phyloP scores from a whole-genome alignment of 1,139 yeast genomes.

The Debaryomyces sp. region DNA sequence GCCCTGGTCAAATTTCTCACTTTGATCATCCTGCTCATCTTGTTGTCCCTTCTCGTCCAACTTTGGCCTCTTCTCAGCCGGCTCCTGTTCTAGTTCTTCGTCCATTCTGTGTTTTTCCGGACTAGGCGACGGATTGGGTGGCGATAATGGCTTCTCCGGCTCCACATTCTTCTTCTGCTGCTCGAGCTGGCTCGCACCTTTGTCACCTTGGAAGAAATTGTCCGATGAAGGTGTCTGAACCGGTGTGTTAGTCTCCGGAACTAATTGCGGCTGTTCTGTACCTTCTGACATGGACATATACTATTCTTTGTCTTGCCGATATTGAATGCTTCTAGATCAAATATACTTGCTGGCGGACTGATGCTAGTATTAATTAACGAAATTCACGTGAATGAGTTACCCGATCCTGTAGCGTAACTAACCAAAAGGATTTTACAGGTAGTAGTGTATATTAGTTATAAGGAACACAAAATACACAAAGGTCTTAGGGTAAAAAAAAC shows the following conservation, averaged over 20 bases:
- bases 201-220: conserved; percentile 20
- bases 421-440: neutral
- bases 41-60: conserved; percentile 16
- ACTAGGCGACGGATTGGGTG: conserved; percentile 49
- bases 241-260: conserved; percentile 39
- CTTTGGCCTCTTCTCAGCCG: conserved; percentile 25
- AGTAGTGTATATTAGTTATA: neutral
- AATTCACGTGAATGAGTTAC: conserved; percentile 6
- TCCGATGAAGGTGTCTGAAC: conserved; percentile 47
- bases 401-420: neutral
- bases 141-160: conserved; percentile 45
- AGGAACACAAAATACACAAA: neutral
- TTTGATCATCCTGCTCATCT: neutral
- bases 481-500: neutral
- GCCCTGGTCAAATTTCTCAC: neutral
- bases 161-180: conserved; percentile 14
- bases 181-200: conserved; percentile 13
- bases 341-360: neutral
- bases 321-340: neutral
- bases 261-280: conserved; percentile 16
- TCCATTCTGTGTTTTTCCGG: conserved; percentile 43
- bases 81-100: conserved; percentile 21
- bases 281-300: conserved; percentile 19
- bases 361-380: neutral
- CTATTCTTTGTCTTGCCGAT: neutral